A percentile compares a stretch with the other conserved stretches of the same genome.
These are phyloP conservation scores for Cercospora sp. DNA, from an alignment of 2,329 filamentous ascomycete species.

Conservation along the genomic window DNA sequence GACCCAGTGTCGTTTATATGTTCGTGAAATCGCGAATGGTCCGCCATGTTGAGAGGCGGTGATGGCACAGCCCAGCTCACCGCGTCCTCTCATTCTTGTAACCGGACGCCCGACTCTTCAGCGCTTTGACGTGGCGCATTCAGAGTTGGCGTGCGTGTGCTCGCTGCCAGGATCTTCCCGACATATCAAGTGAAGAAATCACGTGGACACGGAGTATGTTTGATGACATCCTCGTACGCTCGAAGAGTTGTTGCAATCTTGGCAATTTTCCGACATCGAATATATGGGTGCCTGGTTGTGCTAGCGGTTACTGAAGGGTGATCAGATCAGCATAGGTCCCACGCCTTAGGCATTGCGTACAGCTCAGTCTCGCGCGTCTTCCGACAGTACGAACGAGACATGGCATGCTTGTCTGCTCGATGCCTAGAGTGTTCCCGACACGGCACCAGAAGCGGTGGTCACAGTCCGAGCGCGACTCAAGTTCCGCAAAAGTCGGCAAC, in stretches of 20 bases:
- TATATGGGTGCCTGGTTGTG: background rate
- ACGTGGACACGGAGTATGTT: background rate
- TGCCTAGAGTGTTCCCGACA: background rate
- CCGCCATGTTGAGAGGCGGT: background rate
- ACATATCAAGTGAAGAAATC: background rate
- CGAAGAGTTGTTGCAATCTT: background rate
- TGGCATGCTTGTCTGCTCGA: background rate
- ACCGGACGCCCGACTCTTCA: background rate
- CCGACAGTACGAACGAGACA: background rate
- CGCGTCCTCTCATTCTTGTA: background rate
- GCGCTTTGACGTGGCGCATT: conserved; percentile 6
- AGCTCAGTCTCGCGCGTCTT: background rate
- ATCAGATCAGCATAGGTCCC: background rate
- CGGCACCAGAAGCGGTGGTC: background rate
- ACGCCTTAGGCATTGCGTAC: background rate
- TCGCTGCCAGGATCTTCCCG: conserved; percentile 10
- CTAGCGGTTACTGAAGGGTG: background rate
- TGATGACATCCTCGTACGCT: background rate
- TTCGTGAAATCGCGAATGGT: background rate
- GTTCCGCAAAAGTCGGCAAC: background rate
- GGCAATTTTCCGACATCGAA: background rate
- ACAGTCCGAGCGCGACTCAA: background rate
- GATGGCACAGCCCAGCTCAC: background rate
- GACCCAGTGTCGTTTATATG: conserved; percentile 8
- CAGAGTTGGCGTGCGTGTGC: background rate